A percentile compares a stretch with the other conserved stretches of the same genome.
phyloP scores from a whole-genome alignment of 75 land plant genomes.

The Sequoiadendron giganteum region DNA sequence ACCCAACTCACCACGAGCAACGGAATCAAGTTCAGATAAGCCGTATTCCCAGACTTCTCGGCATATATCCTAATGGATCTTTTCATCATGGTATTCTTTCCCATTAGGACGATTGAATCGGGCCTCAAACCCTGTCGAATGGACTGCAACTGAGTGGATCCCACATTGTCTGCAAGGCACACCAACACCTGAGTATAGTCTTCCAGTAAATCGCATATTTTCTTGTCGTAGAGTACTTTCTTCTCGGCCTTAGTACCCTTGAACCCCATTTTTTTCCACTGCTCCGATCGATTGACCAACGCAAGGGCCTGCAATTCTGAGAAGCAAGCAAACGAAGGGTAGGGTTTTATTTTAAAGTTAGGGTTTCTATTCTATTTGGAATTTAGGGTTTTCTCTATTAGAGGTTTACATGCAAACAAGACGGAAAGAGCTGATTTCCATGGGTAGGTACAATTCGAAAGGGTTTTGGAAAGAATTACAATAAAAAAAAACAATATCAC shows the following conservation, averaged over 20 bases:
- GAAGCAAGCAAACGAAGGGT: neutral
- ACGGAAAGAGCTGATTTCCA: too few species aligned
- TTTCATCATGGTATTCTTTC: conserved; percentile 83
- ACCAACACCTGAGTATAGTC: conserved; percentile 48
- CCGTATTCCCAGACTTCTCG: conserved; percentile 63
- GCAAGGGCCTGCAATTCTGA: neutral
- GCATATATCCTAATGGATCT: conserved; percentile 47
- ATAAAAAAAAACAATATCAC: too few species aligned
- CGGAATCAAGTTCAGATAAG: conserved; percentile 45
- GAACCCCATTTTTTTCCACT: conserved; percentile 44
- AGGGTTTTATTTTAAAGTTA: neutral
- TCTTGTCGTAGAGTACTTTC: conserved; percentile 62
- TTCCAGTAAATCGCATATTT: conserved; percentile 61
- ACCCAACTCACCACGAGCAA: conserved; percentile 51
- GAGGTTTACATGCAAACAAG: too few species aligned
- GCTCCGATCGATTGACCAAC: neutral
- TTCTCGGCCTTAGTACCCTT: conserved; percentile 65
- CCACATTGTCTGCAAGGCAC: conserved; percentile 75
- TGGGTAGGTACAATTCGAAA: too few species aligned
- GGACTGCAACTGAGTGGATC: conserved; percentile 66
- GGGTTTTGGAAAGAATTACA: too few species aligned
- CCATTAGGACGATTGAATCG: conserved; percentile 72
- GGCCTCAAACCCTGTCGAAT: conserved; percentile 65
- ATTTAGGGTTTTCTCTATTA: neutral
- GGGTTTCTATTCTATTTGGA: neutral